Conservation (phyloP, 805 yeast genomes). For the Kuraishia capsulata region DNA sequence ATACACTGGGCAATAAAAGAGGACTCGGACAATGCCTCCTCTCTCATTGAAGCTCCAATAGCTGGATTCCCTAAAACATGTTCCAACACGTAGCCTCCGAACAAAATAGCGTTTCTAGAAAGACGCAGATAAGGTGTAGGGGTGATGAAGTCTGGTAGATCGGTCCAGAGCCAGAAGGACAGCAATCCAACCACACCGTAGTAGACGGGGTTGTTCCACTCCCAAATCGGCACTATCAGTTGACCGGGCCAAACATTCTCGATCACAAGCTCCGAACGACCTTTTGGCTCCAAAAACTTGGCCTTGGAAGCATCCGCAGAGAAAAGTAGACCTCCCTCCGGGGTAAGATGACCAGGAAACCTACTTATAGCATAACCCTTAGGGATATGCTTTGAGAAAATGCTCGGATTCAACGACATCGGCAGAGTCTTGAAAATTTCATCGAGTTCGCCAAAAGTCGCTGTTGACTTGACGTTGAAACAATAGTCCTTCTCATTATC, state of each 20-base stretch:
- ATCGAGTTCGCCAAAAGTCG: slow-evolving; percentile 50
- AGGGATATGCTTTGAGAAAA: slow-evolving; percentile 63
- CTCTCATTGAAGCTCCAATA: slow-evolving; percentile 36
- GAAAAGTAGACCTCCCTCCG: slow-evolving; percentile 73
- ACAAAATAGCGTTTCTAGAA: slow-evolving; percentile 45
- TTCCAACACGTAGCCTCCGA: slow-evolving; percentile 16
- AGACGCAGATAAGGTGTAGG: slow-evolving; percentile 91
- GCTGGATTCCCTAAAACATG: slow-evolving; percentile 26
- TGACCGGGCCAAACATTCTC: slow-evolving; percentile 86
- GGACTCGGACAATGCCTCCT: slow-evolving; percentile 35
- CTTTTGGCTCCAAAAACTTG: slow-evolving; percentile 33
- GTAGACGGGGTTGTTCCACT: slow-evolving; percentile 30
- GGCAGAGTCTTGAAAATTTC: slow-evolving; percentile 61
- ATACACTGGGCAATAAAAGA: slow-evolving; percentile 44
- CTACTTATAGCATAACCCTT: slow-evolving; percentile 50
- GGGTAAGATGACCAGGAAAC: slow-evolving; percentile 76
- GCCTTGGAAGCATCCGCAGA: slow-evolving; percentile 44
- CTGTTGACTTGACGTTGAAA: slow-evolving; percentile 56
- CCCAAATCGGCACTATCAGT: slow-evolving; percentile 70
- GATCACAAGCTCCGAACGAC: slow-evolving; percentile 40
- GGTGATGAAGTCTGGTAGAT: slow-evolving; percentile 78
- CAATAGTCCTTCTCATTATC: slow-evolving; percentile 87
- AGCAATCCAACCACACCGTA: slow-evolving; percentile 31
- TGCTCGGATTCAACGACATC: slow-evolving; percentile 68
- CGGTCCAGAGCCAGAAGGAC: slow-evolving; percentile 79